A percentile compares a stretch with the other conserved stretches of the same genome.
These are phyloP conservation scores for Apodospora peruviana DNA, from an alignment of 495 filamentous ascomycete species.

Conservation along the genomic window DNA sequence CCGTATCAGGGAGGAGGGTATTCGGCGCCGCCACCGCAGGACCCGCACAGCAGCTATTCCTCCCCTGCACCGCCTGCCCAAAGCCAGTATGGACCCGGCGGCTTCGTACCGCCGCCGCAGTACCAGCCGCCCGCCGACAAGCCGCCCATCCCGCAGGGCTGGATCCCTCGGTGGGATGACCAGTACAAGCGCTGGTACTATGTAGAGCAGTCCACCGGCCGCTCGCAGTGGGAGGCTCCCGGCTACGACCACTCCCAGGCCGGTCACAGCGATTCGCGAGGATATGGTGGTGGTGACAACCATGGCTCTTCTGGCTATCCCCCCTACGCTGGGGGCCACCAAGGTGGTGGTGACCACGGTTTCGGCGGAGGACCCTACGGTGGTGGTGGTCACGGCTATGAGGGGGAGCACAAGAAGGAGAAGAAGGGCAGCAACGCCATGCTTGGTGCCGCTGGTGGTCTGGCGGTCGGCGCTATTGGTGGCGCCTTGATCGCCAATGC, in stretches of 20 bases:
- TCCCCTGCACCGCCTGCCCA: conserved; percentile 6
- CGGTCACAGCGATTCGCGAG: conserved; percentile 2
- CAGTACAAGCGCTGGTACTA: conserved; percentile 55
- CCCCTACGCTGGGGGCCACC: not conserved
- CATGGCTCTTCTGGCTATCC: conserved; percentile 7
- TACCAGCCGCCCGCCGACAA: conserved; percentile 40
- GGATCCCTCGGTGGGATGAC: conserved; percentile 56
- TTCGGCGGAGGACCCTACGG: conserved; percentile 22
- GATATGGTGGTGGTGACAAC: conserved; percentile 6
- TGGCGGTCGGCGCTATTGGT: conserved; percentile 51
- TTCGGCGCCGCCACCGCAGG: not conserved
- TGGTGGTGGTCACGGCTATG: conserved; percentile 22
- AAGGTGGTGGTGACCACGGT: conserved; percentile 12
- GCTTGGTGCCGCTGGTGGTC: conserved; percentile 46
- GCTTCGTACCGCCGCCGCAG: conserved; percentile 34
- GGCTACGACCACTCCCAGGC: conserved; percentile 17
- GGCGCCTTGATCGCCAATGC: conserved; percentile 53
- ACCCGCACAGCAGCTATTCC: conserved; percentile 12
- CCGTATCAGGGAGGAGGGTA: conserved; percentile 24
- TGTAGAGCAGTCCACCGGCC: conserved; percentile 52
- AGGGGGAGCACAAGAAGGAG: conserved; percentile 35
- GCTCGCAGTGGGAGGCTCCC: conserved; percentile 56
- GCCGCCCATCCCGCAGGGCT: conserved; percentile 53
- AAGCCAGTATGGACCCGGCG: conserved; percentile 5
- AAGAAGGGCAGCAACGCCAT: conserved; percentile 39